These are phyloP conservation scores for Wickerhamiella parazyma DNA, from an alignment of 805 yeast species.

Conservation along the genomic window DNA sequence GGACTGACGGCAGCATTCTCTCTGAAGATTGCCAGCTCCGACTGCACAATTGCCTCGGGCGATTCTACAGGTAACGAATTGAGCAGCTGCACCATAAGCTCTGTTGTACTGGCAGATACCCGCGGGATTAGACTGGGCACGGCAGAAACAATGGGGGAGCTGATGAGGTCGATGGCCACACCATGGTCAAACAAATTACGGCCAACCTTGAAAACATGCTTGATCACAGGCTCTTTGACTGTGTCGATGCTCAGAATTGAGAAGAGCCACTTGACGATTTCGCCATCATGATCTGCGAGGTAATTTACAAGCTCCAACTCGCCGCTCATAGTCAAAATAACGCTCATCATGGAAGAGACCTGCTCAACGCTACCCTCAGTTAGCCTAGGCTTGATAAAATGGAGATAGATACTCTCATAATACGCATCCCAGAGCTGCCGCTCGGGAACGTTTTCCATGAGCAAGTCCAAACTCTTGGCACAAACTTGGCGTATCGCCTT, in stretches of 20 bases:
- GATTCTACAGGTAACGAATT: conserved; percentile 34
- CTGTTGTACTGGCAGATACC: conserved; percentile 11
- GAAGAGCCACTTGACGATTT: conserved; percentile 43
- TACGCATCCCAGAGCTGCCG: conserved; percentile 40
- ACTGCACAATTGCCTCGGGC: conserved; percentile 37
- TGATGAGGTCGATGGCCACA: neutral
- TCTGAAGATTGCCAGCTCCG: conserved; percentile 48
- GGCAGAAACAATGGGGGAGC: neutral
- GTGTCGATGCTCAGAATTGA: conserved; percentile 38
- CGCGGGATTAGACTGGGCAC: conserved; percentile 11
- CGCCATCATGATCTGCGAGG: conserved; percentile 41
- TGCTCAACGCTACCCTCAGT: conserved; percentile 63
- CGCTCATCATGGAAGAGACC: conserved; percentile 59
- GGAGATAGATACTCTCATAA: conserved; percentile 37
- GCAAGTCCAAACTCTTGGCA: conserved; percentile 43
- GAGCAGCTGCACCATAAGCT: conserved; percentile 16
- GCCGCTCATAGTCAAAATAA: conserved; percentile 48
- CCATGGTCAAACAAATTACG: conserved; percentile 13
- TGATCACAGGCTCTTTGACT: conserved; percentile 57
- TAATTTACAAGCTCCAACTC: conserved; percentile 35
- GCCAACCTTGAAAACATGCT: conserved; percentile 40
- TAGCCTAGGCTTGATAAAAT: conserved; percentile 53
- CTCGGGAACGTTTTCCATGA: conserved; percentile 42
- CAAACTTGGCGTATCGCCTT: conserved; percentile 53
- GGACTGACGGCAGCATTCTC: conserved; percentile 38